Base-by-base conservation (phyloP, 495 filamentous ascomycete species). In the Podospora sp. region DNA sequence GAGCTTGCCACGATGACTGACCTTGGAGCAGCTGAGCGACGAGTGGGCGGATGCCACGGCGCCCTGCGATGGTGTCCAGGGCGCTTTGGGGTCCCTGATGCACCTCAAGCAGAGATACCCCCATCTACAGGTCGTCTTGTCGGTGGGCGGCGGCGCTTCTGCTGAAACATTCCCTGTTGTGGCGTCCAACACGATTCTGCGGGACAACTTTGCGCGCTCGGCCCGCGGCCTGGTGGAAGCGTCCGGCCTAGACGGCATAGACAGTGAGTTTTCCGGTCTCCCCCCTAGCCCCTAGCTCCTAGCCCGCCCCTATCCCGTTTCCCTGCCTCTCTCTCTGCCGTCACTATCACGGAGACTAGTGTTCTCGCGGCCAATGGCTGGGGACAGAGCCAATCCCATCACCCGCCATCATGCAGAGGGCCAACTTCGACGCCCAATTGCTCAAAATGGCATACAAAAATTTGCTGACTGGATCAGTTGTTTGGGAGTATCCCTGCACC, bases 401-500 rank as follows among this genome's bases (percentile, higher is more conserved):
- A n/a, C 60, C 20, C 22, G 21, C 20, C 21, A 49, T 35, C 60
- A 51, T 40, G 21, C 16, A n/a, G 29, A 21, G 3, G 29, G 29
- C 29, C 4, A 26, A 7, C 22, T 57, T 51, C 56, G 51, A 57
- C 55, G 60, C 61, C 65, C 35, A 21, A 61, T 40, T 40, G 16
- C 29, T 33, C 29, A 46, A 63, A 27, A n/a, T 46, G 60, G 40
- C 40, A 18, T 11, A 12, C 5, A 26, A 50, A 46, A n/a, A n/a
- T n/a, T 57, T 57, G 56, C 71, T 73, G 50, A 71, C 61, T 33
- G 51, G 26, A 22, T 55, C 69, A 96, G 93, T 97, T 71, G 93
- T 94, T 72, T 97, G 93, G 93, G 92, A 96, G 73, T 91, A 96
- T 71, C 93, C 93, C 1, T 83, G 85, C 53, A 83, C 91, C 71